phyloP scores from a whole-genome alignment of 179 eudicot species.

The Silene noctiflora region DNA sequence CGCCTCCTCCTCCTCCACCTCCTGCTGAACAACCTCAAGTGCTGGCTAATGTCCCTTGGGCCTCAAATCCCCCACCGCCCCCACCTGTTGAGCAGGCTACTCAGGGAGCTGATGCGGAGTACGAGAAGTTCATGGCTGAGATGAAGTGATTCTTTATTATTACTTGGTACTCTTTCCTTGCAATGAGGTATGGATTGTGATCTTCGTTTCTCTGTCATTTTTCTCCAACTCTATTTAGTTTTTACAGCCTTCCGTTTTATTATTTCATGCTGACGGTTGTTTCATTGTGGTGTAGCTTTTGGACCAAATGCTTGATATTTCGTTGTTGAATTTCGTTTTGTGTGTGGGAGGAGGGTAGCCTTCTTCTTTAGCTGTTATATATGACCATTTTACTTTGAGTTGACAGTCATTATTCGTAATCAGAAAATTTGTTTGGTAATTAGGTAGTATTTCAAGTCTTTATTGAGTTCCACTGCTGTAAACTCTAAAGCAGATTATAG shows the following conservation, averaged over 20 bases:
- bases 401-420: no score
- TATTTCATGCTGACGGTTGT: constrained; percentile 7
- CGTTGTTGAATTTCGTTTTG: no score
- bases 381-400: no score
- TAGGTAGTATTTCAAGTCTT: background rate
- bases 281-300: constrained; percentile 16
- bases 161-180: background rate
- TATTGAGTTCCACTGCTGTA: no score
- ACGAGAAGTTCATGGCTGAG: constrained; percentile 92
- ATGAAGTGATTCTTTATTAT: constrained; percentile 36
- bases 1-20: constrained; percentile 46
- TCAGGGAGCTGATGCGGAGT: constrained; percentile 62
- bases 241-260: background rate
- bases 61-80: constrained; percentile 55
- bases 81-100: constrained; percentile 46
- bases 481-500: background rate
- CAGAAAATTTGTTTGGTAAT: background rate
- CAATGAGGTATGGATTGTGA: constrained; percentile 22
- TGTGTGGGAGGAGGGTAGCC: no score
- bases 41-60: constrained; percentile 72
- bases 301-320: constrained; percentile 10
- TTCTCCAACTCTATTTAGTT: background rate
- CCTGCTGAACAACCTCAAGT: constrained; percentile 50
- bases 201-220: background rate
- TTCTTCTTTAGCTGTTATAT: no score